phyloP scores from a whole-genome alignment of 2,329 filamentous ascomycete genomes.

The Ilyonectria sp. region DNA sequence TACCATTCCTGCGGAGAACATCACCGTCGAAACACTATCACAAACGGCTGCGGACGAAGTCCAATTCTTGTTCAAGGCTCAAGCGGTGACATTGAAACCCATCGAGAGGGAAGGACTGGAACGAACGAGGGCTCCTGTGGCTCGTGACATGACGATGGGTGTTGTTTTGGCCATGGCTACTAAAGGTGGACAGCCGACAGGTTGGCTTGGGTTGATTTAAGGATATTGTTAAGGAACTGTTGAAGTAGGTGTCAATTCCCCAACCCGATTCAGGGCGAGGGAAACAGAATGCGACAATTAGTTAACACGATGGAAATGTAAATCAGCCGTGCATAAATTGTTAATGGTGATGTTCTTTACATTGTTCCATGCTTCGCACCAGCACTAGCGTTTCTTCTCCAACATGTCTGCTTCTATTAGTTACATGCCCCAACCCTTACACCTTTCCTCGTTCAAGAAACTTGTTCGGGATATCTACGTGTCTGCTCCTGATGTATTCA shows the following conservation, averaged over 20 bases:
- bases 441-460: slow-evolving; percentile 58
- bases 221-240: too few relatives aligned
- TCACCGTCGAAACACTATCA: background rate
- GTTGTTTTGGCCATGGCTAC: slow-evolving; percentile 16
- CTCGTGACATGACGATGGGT: slow-evolving; percentile 28
- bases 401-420: background rate
- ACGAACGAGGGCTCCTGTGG: slow-evolving; percentile 9
- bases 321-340: too few relatives aligned
- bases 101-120: slow-evolving; percentile 15
- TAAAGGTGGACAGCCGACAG: slow-evolving; percentile 10
- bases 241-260: too few relatives aligned
- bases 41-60: background rate
- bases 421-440: slow-evolving; percentile 25
- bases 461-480: slow-evolving; percentile 58
- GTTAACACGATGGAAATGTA: too few relatives aligned
- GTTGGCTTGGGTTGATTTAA: slow-evolving; percentile 20
- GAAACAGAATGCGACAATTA: too few relatives aligned
- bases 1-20: background rate
- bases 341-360: background rate
- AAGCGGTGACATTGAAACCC: background rate
- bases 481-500: slow-evolving; percentile 60
- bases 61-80: slow-evolving; percentile 9
- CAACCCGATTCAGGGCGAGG: too few relatives aligned
- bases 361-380: background rate
- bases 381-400: too few relatives aligned